phyloP scores from a whole-genome alignment of 1,284 basidiomycete genomes.

The Irpex sp. region DNA sequence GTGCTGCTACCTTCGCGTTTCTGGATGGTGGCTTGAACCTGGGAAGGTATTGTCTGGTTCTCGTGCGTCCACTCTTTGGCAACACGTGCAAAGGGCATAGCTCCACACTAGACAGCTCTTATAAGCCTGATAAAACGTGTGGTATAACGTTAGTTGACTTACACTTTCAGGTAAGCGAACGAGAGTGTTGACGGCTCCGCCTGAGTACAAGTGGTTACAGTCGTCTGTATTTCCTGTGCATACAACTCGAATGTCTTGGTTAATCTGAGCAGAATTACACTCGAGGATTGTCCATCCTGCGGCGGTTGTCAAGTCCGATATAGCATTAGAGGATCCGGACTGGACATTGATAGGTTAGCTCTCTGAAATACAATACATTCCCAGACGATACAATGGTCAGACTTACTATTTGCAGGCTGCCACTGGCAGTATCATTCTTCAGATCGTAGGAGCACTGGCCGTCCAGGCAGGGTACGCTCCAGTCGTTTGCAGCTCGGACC shows the following conservation, averaged over 20 bases:
- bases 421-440: neutral
- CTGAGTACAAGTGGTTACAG: slow-evolving; percentile 43
- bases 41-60: slow-evolving; percentile 38
- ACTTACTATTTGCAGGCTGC: neutral
- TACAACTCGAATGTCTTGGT: slow-evolving; percentile 47
- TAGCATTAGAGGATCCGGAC: slow-evolving; percentile 34
- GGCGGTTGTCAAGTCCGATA: slow-evolving; percentile 50
- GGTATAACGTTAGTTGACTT: slow-evolving; percentile 18
- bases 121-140: neutral
- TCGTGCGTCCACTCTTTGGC: slow-evolving; percentile 36
- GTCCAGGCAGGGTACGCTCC: neutral
- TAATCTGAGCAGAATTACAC: slow-evolving; percentile 35
- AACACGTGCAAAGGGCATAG: slow-evolving; percentile 47
- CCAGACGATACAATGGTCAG: neutral
- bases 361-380: neutral
- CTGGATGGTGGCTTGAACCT: slow-evolving; percentile 27
- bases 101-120: slow-evolving; percentile 36
- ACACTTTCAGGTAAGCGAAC: slow-evolving; percentile 49
- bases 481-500: slow-evolving; percentile 1
- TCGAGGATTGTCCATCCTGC: slow-evolving; percentile 50
- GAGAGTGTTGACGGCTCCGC: slow-evolving; percentile 46
- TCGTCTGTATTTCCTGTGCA: slow-evolving; percentile 34
- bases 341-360: neutral
- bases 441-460: slow-evolving; percentile 1
- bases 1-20: slow-evolving; percentile 27